Base-by-base conservation (phyloP, 371 early-diverging fungal genomes). In the Mortierella polycephala region DNA sequence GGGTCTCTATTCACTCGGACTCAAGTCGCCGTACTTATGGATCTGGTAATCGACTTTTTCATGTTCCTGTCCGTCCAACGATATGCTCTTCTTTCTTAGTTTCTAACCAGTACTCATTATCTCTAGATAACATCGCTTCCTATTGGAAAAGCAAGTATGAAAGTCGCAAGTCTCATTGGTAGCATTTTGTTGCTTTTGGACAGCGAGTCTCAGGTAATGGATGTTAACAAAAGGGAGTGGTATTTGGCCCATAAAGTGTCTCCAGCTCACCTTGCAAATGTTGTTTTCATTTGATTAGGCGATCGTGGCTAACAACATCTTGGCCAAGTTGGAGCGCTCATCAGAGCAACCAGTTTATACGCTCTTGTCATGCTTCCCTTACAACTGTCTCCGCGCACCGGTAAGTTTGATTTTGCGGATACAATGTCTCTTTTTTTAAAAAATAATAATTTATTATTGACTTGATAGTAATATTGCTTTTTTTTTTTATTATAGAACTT, bases 111-210 rank as follows among this genome's bases (percentile, higher is more conserved):
- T 16, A 18, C 18, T 10, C 20, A 7, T 49, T 0, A 6, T 39
- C 44, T 30, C 30, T 30, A 71, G 77, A 64, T 77, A 10, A 44
- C 51, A 13, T 60, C 77, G 4, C 51, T 71, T 10, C 72, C 77
- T 14, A 37, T 60, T n/a, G 69, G 71, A 9, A 55, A 39, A 45
- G 60, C 57, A 8, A 68, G 69, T 16, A 21, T 56, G 14, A 77
- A 56, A 37, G 16, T 71, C 46, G 61, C 55, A 16, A 23, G 20
- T 23, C 68, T 77, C 37, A 23, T 68, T 41, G 55, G 64, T 12
- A 71, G 60, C 16, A 50, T 76, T 14, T 12, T 57, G 12, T 47
- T 39, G 6, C 21, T 51, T 10, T 47, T 70, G n/a, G 39, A 73
- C 42, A 67, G 67, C 20, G 54, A 67, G 14, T 20, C 50, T n/a